Evolutionary conservation across 169 alveolate species (phyloP).

Genomic region (Plasmodium yoelii): DNA sequence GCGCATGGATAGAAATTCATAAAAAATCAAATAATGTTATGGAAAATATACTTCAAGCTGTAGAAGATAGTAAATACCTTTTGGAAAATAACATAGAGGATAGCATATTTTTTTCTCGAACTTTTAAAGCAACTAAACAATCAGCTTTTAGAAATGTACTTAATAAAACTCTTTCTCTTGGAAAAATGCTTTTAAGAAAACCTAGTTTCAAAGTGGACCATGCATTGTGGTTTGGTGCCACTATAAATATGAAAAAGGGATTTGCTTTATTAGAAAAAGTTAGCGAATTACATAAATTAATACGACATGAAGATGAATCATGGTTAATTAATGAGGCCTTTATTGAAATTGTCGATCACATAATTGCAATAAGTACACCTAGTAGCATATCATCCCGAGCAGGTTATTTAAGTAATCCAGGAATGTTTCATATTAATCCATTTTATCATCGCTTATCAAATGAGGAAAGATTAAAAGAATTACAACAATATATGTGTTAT

Average conservation of each 20-base stretch:
- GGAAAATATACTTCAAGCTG: conserved; percentile 75
- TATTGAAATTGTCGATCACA: conserved; percentile 65
- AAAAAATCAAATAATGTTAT: conserved; percentile 32
- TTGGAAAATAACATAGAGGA: conserved; percentile 83
- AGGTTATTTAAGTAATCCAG: conserved; percentile 71
- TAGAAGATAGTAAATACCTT: conserved; percentile 82
- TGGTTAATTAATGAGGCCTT: conserved; percentile 76
- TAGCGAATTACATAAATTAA: conserved; percentile 80
- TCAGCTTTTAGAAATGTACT: conserved; percentile 78
- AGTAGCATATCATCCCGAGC: conserved; percentile 1
- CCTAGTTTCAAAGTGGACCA: conserved; percentile 81
- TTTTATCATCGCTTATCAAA: conserved; percentile 77
- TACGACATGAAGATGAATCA: conserved; percentile 63
- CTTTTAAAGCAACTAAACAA: conserved; percentile 80
- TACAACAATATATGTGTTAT: conserved; percentile 86
- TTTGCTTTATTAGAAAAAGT: conserved; percentile 79
- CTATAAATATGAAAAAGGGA: conserved; percentile 73
- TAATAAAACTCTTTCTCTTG: conserved; percentile 77
- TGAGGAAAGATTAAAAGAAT: conserved; percentile 82
- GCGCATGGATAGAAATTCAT: conserved; percentile 79
- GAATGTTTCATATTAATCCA: conserved; percentile 81
- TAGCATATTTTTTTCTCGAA: conserved; percentile 82
- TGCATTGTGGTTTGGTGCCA: conserved; percentile 88
- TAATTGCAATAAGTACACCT: conserved; percentile 47
- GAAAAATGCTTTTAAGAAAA: conserved; percentile 78